Evolutionary conservation across 2,329 filamentous ascomycete species (phyloP).

Genomic region (Penicillium sp.): DNA sequence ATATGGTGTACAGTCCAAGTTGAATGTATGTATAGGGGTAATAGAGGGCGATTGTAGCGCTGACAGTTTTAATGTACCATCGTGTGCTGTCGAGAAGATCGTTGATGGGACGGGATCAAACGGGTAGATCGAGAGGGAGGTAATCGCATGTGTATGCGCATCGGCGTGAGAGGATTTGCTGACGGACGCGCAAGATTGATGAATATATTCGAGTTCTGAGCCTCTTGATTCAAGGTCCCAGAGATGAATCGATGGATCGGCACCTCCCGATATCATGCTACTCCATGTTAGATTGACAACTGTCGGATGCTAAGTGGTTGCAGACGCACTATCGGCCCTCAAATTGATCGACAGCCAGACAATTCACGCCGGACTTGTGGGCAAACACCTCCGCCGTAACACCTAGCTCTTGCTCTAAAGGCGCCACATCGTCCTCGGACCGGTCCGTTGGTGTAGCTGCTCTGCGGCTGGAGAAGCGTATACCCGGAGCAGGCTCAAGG

Average conservation of each 20-base stretch:
- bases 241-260: constrained; percentile 77
- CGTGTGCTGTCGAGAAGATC: constrained; percentile 47
- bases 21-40: constrained; percentile 47
- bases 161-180: constrained; percentile 36
- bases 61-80: constrained; percentile 47
- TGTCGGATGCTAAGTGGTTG: not conserved
- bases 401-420: constrained; percentile 16
- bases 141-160: constrained; percentile 47
- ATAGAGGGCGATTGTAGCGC: constrained; percentile 40
- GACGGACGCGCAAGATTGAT: constrained; percentile 51
- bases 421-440: constrained; percentile 11
- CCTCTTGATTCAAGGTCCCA: constrained; percentile 75
- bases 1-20: constrained; percentile 47
- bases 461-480: constrained; percentile 67
- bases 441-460: constrained; percentile 6
- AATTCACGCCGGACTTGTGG: constrained; percentile 75
- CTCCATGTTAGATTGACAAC: constrained; percentile 12
- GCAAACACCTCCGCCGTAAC: constrained; percentile 47
- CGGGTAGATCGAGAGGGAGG: constrained; percentile 49
- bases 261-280: constrained; percentile 78
- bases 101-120: constrained; percentile 49
- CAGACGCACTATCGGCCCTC: constrained; percentile 66
- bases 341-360: constrained; percentile 75
- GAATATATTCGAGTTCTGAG: constrained; percentile 51
- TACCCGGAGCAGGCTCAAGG: constrained; percentile 64